These are phyloP conservation scores for Cercis canadensis DNA, from an alignment of 306 rosid species.

Conservation along the genomic window DNA sequence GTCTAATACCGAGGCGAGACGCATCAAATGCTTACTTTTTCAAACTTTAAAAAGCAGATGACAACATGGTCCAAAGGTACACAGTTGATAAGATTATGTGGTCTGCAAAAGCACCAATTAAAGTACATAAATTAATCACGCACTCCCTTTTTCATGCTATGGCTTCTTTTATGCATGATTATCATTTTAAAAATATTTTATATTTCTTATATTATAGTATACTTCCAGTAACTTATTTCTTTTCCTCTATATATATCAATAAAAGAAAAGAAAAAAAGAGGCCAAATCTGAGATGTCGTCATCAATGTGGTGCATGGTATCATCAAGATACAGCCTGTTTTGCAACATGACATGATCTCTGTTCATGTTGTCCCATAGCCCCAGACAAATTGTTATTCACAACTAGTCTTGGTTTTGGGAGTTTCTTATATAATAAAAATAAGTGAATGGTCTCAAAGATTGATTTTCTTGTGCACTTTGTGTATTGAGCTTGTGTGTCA, in stretches of 20 bases:
- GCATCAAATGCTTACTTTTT: slow-evolving; percentile 50
- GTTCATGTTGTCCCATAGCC: slow-evolving; percentile 28
- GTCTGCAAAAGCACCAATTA: slow-evolving; percentile 44
- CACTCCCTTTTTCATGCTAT: not conserved
- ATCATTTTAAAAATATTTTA: no score
- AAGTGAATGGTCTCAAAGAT: slow-evolving; percentile 16
- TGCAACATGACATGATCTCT: slow-evolving; percentile 22
- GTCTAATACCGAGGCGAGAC: not conserved
- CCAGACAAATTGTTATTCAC: slow-evolving; percentile 10
- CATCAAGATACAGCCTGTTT: slow-evolving; percentile 20
- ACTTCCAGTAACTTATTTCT: no score
- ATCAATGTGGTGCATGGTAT: slow-evolving; percentile 13
- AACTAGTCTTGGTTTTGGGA: not conserved
- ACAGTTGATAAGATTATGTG: slow-evolving; percentile 34
- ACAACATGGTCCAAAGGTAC: slow-evolving; percentile 53
- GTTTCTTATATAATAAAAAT: slow-evolving; percentile 23
- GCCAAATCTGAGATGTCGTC: not conserved
- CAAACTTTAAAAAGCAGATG: slow-evolving; percentile 46
- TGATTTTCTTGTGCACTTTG: slow-evolving; percentile 22
- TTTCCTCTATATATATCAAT: no score
- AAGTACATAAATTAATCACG: slow-evolving; percentile 38
- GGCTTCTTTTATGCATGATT: not conserved
- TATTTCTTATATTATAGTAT: no score
- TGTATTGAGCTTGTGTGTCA: slow-evolving; percentile 36
- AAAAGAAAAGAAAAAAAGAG: slow-evolving; percentile 9